Conservation (phyloP, 768 basidiomycete genomes). For the Lanmaoa rubissima region DNA sequence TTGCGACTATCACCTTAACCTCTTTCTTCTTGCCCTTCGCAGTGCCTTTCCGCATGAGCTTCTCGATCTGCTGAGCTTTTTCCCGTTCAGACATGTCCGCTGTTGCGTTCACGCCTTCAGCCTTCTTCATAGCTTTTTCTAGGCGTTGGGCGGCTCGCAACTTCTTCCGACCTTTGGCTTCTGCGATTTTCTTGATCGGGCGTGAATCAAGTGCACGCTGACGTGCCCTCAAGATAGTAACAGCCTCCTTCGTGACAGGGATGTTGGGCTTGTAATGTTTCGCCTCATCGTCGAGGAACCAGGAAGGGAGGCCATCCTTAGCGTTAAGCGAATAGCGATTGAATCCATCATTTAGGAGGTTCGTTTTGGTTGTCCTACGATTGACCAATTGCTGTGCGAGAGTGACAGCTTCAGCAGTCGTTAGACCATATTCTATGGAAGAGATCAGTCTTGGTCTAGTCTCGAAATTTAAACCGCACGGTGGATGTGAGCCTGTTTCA, state of each 20-base stretch:
- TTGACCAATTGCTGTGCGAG: conserved; percentile 91
- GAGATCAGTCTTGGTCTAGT: conserved; percentile 2
- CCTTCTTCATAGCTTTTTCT: conserved; percentile 94
- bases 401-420: conserved; percentile 87
- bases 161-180: conserved; percentile 98
- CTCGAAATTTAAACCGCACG: conserved; percentile 45
- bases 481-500: conserved; percentile 60
- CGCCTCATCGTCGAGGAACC: conserved; percentile 97
- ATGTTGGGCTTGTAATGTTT: conserved; percentile 93
- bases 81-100: conserved; percentile 92
- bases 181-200: conserved; percentile 98
- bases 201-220: conserved; percentile 93
- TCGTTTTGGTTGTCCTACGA: conserved; percentile 81
- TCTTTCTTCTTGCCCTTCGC: conserved; percentile 72
- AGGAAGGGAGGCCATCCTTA: conserved; percentile 88
- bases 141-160: conserved; percentile 79
- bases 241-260: conserved; percentile 96
- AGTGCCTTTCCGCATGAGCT: conserved; percentile 80
- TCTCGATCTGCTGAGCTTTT: conserved; percentile 91
- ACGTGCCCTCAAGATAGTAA: conserved; percentile 79
- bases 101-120: conserved; percentile 87
- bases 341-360: conserved; percentile 93
- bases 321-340: conserved; percentile 88
- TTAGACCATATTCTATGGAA: conserved; percentile 68
- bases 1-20: conserved; percentile 87